Evolutionary conservation across 768 basidiomycete genomes (phyloP).

Genomic region (Amyloporia xantha): DNA sequence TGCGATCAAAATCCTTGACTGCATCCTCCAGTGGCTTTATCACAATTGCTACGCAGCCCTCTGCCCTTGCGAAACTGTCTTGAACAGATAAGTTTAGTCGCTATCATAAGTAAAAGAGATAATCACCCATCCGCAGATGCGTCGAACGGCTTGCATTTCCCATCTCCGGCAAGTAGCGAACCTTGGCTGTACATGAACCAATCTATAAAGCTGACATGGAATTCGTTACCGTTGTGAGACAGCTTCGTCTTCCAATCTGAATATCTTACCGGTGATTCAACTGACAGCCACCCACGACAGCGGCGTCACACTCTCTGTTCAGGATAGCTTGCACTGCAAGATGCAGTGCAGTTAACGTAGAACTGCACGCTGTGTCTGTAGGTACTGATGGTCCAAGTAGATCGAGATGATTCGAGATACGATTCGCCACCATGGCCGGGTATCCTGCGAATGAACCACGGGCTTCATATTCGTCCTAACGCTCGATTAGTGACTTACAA

Average conservation of each 20-base stretch:
- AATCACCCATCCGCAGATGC: constrained; percentile 37
- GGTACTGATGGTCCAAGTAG: constrained; percentile 43
- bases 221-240: background rate
- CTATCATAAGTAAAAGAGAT: no score
- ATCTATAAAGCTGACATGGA: constrained; percentile 26
- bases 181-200: constrained; percentile 32
- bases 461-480: constrained; percentile 30
- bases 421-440: constrained; percentile 34
- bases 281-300: constrained; percentile 40
- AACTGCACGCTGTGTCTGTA: constrained; percentile 45
- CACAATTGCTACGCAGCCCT: constrained; percentile 33
- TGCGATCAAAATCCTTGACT: constrained; percentile 32
- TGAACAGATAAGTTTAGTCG: no score
- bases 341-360: constrained; percentile 39
- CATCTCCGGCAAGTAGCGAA: constrained; percentile 32
- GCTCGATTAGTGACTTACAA: background rate
- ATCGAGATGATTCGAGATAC: constrained; percentile 36
- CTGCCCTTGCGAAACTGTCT: constrained; percentile 31
- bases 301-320: constrained; percentile 40
- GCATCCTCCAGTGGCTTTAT: constrained; percentile 35
- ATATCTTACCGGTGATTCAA: constrained; percentile 31
- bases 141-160: constrained; percentile 40
- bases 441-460: constrained; percentile 29
- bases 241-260: no score
- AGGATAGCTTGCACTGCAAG: constrained; percentile 39